Base-by-base conservation (phyloP, 768 basidiomycete genomes). In the Heimioporus sp. region DNA sequence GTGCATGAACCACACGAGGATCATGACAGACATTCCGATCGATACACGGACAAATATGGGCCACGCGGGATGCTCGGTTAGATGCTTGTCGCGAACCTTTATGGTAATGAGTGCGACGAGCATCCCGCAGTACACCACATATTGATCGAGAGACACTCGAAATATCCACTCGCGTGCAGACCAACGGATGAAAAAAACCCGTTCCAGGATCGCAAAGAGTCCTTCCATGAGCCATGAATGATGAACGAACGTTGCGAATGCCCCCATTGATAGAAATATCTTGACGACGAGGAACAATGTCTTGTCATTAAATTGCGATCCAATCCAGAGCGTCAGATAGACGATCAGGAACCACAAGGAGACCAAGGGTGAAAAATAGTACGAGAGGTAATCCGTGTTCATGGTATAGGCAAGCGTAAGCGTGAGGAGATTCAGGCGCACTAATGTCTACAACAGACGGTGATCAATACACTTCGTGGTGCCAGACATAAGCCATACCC, bases 341-440 rank as follows among this genome's bases (percentile, higher is more conserved):
- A 95, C 82, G 74, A 94, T 79, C 52, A 92, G 68, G 71, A 87
- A 96, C 90, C 90, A 94, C 81, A 87, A 81, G 20, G 92, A 89
- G 28, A 94, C 92, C 61, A 96, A 77, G 9, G 93, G 93, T 10
- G 91, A 80, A 62, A 93, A 94, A 71, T 94, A 96, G 69, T 94
- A 94, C 43, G 82, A 90, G 56, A 92, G 81, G 69, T 94, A 97
- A 68, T 92, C 80, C 51, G 91, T 92, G 73, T 94, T 83, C 92
- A 96, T 94, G 40, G 85, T 80, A 72, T 95, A 97, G 9, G 87
- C 86, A 43, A 97, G 79, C 21, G 85, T 71, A 47, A 96, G 72
- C 5, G 92, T 92, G 40, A 93, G 76, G 31, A 95, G 70, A 71
- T 96, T 97, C 51, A 95, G 73, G 17, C 93, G 83, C 50, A 93